Evolutionary conservation across 2,329 filamentous ascomycete species (phyloP).

Genomic region (Fusarium sp.): DNA sequence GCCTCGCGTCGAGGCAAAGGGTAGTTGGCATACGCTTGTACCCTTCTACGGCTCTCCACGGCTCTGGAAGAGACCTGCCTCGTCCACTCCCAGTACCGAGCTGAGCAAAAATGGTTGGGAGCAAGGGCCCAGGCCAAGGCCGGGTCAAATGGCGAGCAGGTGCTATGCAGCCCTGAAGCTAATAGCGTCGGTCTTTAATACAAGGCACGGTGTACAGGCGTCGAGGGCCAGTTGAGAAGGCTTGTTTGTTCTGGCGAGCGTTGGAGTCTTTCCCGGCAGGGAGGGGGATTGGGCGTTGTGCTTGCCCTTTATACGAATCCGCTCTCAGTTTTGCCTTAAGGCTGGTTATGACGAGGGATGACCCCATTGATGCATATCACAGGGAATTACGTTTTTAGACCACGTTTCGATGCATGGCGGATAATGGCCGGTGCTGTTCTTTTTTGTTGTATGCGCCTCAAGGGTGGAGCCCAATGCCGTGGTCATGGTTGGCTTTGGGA

Average conservation of each 20-base stretch:
- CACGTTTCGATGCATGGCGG: slow-evolving; percentile 64
- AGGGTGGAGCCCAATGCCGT: slow-evolving; percentile 44
- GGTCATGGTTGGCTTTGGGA: slow-evolving; percentile 44
- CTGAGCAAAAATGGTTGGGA: slow-evolving; percentile 47
- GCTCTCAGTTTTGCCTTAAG: slow-evolving; percentile 46
- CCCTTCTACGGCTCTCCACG: slow-evolving; percentile 47
- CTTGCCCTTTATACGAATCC: slow-evolving; percentile 46
- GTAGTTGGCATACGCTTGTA: slow-evolving; percentile 51
- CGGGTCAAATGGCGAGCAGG: slow-evolving; percentile 47
- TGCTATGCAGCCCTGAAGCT: slow-evolving; percentile 49
- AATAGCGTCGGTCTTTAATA: slow-evolving; percentile 43
- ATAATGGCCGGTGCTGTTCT: slow-evolving; percentile 55
- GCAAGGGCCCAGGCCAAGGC: slow-evolving; percentile 47
- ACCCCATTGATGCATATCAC: slow-evolving; percentile 53
- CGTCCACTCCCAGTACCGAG: slow-evolving; percentile 48
- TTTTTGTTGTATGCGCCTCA: slow-evolving; percentile 55
- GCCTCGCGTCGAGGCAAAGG: slow-evolving; percentile 44
- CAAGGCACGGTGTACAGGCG: slow-evolving; percentile 40
- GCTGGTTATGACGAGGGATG: slow-evolving; percentile 46
- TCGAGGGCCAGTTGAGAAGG: slow-evolving; percentile 44
- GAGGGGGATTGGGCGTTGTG: slow-evolving; percentile 47
- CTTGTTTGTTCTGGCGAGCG: slow-evolving; percentile 48
- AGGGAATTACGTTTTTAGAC: slow-evolving; percentile 59
- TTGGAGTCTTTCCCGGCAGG: slow-evolving; percentile 49
- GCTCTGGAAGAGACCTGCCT: slow-evolving; percentile 48